Conservation (phyloP, 306 rosid species). For the Prunus persica region Prunus_persica_NCBIv2 NC_034014.1:23024501-23025000, state of each 20-base stretch:
- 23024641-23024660: constrained; percentile 52
- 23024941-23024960: background rate
- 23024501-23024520: constrained; percentile 24
- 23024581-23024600: constrained; percentile 21
- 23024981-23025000: constrained; percentile 33
- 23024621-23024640: constrained; percentile 29
- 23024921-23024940: background rate
- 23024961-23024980: constrained; percentile 12
- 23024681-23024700: constrained; percentile 38
- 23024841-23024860: constrained; percentile 1
- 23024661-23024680: constrained; percentile 29
- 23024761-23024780: constrained; percentile 29
- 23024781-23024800: constrained; percentile 47
- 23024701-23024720: constrained; percentile 38
- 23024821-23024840: background rate
- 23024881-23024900: constrained; percentile 1
- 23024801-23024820: constrained; percentile 32
- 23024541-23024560: constrained; percentile 32
- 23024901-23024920: background rate
- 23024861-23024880: background rate
- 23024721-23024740: constrained; percentile 32
- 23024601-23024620: constrained; percentile 11
- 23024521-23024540: constrained; percentile 5
- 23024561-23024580: constrained; percentile 16
- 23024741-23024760: constrained; percentile 41